Conservation (phyloP, 148 eudicot species). For the Euryodendron excelsum region DNA sequence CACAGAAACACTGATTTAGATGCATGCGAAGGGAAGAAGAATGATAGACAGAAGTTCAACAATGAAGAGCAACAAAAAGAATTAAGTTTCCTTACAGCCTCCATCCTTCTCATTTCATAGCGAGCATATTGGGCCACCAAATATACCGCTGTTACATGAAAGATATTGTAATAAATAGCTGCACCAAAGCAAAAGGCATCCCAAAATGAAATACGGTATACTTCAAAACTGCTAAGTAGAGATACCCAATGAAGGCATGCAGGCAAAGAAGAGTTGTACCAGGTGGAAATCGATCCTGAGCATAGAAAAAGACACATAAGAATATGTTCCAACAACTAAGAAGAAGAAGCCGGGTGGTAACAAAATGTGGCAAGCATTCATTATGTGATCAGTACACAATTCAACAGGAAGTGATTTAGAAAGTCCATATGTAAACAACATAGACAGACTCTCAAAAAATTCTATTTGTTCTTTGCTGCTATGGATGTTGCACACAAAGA, state of each 20-base stretch:
- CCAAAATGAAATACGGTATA: not conserved
- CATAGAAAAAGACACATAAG: constrained; percentile 19
- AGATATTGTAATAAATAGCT: constrained; percentile 22
- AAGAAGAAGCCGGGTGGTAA: not conserved
- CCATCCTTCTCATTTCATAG: constrained; percentile 68
- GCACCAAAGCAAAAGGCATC: not conserved
- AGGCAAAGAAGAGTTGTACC: constrained; percentile 81
- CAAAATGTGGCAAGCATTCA: not conserved
- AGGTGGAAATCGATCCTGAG: constrained; percentile 85
- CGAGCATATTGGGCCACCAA: constrained; percentile 80
- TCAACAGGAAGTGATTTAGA: not conserved
- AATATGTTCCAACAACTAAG: constrained; percentile 10
- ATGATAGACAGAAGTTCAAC: not conserved
- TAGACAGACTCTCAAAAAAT: not conserved
- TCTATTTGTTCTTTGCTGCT: no score
- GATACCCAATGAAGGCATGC: constrained; percentile 84
- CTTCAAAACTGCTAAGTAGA: not conserved
- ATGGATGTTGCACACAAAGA: no score
- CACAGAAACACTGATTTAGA: not conserved
- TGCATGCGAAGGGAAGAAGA: not conserved
- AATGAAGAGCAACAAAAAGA: not conserved
- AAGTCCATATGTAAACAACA: not conserved
- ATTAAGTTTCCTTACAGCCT: constrained; percentile 50
- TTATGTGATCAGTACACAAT: not conserved
- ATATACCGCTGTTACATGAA: constrained; percentile 72